Evolutionary conservation across 1,284 basidiomycete species (phyloP).

Genomic region (Leccinum pachyderme): DNA sequence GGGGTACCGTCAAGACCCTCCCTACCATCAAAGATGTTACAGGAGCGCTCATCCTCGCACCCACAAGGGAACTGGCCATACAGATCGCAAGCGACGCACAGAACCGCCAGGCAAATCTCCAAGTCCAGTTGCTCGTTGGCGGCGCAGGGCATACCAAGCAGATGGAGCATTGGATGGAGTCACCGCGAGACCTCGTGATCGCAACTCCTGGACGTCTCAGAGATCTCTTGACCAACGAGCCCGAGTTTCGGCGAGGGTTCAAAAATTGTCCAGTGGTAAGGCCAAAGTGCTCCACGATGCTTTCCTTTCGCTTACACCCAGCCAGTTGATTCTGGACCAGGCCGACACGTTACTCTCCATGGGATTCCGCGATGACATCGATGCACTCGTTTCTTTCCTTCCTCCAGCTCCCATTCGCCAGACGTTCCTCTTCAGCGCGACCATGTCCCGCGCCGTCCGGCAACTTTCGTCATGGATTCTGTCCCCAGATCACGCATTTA

Average conservation of each 20-base stretch:
- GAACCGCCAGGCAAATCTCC: conserved; percentile 66
- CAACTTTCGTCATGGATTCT: conserved; percentile 58
- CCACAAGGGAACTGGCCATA: conserved; percentile 91
- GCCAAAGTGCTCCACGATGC: neutral
- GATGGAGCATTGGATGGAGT: conserved; percentile 62
- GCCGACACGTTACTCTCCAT: conserved; percentile 95
- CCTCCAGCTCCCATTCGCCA: conserved; percentile 71
- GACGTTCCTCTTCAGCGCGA: conserved; percentile 96
- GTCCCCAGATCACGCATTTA: conserved; percentile 54
- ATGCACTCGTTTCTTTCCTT: conserved; percentile 71
- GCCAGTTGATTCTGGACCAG: conserved; percentile 89
- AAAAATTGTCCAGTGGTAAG: conserved; percentile 59
- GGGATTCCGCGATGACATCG: conserved; percentile 92
- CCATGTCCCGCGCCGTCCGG: conserved; percentile 61
- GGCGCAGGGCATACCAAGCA: conserved; percentile 71
- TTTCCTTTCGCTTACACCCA: conserved; percentile 5
- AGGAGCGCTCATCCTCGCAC: conserved; percentile 86
- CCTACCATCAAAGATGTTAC: conserved; percentile 77
- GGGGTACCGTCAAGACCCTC: conserved; percentile 90
- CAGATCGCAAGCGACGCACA: conserved; percentile 90
- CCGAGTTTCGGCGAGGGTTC: conserved; percentile 54
- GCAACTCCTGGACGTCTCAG: conserved; percentile 89
- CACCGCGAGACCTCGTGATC: conserved; percentile 84
- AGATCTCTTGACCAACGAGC: conserved; percentile 73
- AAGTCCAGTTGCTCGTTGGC: conserved; percentile 80